Evolutionary conservation across 2,329 filamentous ascomycete genomes (phyloP).

Genomic region (Bertia moriformis): DNA sequence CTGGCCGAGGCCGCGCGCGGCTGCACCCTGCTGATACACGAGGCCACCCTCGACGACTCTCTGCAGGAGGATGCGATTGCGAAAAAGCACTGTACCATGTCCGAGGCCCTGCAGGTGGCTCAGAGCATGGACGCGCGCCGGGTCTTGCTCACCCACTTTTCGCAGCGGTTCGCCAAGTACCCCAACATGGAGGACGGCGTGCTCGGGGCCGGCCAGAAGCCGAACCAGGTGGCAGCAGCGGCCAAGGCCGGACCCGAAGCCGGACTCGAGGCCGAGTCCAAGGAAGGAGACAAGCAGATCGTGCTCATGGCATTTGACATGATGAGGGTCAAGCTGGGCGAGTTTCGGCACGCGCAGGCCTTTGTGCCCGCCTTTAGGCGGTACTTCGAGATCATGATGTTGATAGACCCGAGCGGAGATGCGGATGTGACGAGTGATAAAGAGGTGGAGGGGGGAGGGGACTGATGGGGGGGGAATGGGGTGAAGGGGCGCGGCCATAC

Average conservation of each 20-base stretch:
- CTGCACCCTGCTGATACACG: conserved; percentile 78
- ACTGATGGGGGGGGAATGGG: too few relatives aligned
- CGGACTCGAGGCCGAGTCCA: too few relatives aligned
- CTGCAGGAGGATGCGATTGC: conserved; percentile 61
- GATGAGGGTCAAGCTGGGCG: conserved; percentile 59
- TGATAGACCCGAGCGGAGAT: too few relatives aligned
- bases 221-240: too few relatives aligned
- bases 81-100: conserved; percentile 83
- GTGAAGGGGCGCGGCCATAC: too few relatives aligned
- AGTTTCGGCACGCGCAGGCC: conserved; percentile 51
- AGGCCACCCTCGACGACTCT: conserved; percentile 90
- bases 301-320: conserved; percentile 66
- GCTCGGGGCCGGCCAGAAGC: conserved; percentile 10
- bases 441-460: too few relatives aligned
- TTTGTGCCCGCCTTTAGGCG: conserved; percentile 44
- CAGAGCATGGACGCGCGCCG: conserved; percentile 64
- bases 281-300: conserved; percentile 36
- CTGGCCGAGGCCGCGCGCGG: conserved; percentile 61
- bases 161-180: conserved; percentile 76
- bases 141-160: conserved; percentile 85
- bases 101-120: conserved; percentile 69
- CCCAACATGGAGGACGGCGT: conserved; percentile 29
- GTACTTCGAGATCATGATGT: conserved; percentile 33
- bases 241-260: conserved; percentile 13
- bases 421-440: conserved; percentile 7